A percentile compares a stretch with the other conserved stretches of the same genome.
phyloP scores from a whole-genome alignment of 2,329 filamentous ascomycete genomes.

The Fusarium fracticaudum region DNA sequence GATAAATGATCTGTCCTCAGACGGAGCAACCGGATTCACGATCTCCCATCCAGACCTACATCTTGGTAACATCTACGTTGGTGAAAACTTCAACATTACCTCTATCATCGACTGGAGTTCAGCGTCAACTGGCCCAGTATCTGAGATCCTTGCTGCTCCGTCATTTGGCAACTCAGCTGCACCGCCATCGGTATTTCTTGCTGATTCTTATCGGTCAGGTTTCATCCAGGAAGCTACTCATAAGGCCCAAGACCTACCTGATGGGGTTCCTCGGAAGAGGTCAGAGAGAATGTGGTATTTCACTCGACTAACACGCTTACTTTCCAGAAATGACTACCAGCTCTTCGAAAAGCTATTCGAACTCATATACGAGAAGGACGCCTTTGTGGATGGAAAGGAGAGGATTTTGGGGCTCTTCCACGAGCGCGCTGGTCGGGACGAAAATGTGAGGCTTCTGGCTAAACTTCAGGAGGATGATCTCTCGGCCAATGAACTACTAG shows the following conservation, averaged over 20 bases:
- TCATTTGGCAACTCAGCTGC: background rate
- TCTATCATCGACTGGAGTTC: background rate
- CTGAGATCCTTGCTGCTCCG: background rate
- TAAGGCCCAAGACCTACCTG: rapidly evolving
- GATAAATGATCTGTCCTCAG: rapidly evolving
- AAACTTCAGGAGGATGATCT: background rate
- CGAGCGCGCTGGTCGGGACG: rapidly evolving
- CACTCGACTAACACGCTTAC: background rate
- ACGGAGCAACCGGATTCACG: rapidly evolving
- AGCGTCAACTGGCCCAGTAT: background rate
- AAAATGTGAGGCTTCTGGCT: background rate
- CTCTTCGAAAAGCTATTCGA: background rate
- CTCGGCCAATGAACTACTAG: rapidly evolving
- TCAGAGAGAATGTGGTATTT: background rate
- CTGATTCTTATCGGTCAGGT: rapidly evolving
- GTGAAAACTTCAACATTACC: background rate
- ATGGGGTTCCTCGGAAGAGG: rapidly evolving
- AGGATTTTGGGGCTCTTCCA: background rate
- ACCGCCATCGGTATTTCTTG: background rate
- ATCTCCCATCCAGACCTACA: background rate
- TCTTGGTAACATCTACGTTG: background rate
- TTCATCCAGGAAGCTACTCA: background rate
- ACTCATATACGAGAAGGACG: background rate
- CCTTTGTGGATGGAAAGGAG: background rate
- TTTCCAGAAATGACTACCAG: background rate